These are phyloP conservation scores for Amaranthus cruentus DNA, from an alignment of 148 eudicot genomes.

Conservation along the genomic window DNA sequence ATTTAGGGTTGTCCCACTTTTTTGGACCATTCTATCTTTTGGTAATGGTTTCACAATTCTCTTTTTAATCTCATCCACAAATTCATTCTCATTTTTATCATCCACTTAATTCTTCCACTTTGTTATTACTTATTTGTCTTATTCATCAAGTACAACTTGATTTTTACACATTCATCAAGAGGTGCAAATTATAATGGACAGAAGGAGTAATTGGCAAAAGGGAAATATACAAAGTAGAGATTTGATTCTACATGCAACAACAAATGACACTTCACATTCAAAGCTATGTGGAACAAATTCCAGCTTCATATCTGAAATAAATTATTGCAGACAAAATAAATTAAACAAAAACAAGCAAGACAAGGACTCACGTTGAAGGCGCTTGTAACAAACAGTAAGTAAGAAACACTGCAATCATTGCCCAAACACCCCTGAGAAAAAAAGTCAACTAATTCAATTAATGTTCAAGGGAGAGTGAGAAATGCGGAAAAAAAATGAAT, in stretches of 20 bases:
- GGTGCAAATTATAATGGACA: too few species aligned
- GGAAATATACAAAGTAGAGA: not conserved
- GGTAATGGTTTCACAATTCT: too few species aligned
- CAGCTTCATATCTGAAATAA: not conserved
- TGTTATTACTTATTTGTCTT: too few species aligned
- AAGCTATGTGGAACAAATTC: not conserved
- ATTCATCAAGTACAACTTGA: too few species aligned
- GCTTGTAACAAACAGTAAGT: slow-evolving; percentile 94
- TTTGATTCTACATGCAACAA: not conserved
- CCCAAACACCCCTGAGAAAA: slow-evolving; percentile 84
- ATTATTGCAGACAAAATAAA: not conserved
- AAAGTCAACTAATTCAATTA: slow-evolving; percentile 3
- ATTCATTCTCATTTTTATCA: too few species aligned
- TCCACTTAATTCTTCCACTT: too few species aligned
- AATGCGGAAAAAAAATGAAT: not conserved
- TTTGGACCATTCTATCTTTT: too few species aligned
- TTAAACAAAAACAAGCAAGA: not conserved
- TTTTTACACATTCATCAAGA: too few species aligned
- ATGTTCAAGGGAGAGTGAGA: not conserved
- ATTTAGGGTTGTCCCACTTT: too few species aligned
- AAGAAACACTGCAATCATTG: slow-evolving; percentile 94
- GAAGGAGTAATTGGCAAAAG: too few species aligned
- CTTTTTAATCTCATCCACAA: too few species aligned
- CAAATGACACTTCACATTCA: not conserved
- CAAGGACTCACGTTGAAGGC: slow-evolving; percentile 82